Evolutionary conservation across 2,329 filamentous ascomycete species (phyloP), one percentile per base, ranked within the genome.

Genomic region (Epichloe amarillans): DNA sequence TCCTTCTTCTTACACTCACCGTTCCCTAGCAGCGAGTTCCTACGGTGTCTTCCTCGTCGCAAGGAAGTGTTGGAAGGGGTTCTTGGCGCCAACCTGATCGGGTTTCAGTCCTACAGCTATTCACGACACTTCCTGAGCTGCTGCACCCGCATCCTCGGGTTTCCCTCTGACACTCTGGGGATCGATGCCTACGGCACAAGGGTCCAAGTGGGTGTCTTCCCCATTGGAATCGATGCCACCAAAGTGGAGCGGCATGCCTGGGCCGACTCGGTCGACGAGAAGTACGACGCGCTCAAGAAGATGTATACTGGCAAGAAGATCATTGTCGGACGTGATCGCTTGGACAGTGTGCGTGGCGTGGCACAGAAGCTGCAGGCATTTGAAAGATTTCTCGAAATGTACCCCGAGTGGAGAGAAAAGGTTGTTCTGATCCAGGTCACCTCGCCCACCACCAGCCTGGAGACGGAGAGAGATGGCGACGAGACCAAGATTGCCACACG

Each of bases 331-430:
- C 83, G 91, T 59, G 91, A 97, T 66, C 83, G 91, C n/a, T 72
- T 97, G 48, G 91, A 97, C 66, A 91, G 86, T 60, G 88, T 95
- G 43, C 80, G 90, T 55, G 91, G 93, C 62, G 90, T 97, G 14
- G 83, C 88, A n/a, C 91, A 96, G 68, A 97, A 97, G 69, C 75
- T 97, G 35, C 86, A 94, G 71, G 91, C 90, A 0, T 97, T 95
- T 64, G 88, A 96, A 67, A 79, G 85, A 52, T 96, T 97, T 71
- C 75, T 97, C 39, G 87, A 94, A 61, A 77, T 84, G 55, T 94
- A 93, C 62, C 90, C 91, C 2, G 84, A 95, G 66, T 96, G 89
- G 90, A 82, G 83, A 49, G 88, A 90, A 55, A 86, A 88, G 70
- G 90, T 95, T 2, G 89, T 97, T 6, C 73, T 97, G 50, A 93